Evolutionary conservation across 345 rosid species (phyloP).

Genomic region (Eucalyptus fibrosa): DNA sequence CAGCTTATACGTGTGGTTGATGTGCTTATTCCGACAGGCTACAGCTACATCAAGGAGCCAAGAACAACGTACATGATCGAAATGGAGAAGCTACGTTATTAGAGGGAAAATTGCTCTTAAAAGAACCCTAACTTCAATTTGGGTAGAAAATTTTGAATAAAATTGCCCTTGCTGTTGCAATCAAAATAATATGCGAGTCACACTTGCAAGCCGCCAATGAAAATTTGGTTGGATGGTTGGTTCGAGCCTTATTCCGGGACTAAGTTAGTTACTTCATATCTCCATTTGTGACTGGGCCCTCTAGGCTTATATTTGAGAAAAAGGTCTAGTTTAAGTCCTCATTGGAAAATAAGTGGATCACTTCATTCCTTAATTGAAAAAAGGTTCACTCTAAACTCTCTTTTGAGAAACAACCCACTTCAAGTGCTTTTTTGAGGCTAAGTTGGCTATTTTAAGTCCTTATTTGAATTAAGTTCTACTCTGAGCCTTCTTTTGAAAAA

Average conservation of each 20-base stretch:
- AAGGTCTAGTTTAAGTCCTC: background rate
- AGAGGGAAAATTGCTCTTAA: too few species aligned
- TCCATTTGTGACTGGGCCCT: too few species aligned
- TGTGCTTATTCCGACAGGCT: too few species aligned
- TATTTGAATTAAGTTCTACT: background rate
- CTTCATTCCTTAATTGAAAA: background rate
- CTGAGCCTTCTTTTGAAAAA: background rate
- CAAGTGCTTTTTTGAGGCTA: background rate
- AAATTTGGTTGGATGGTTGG: background rate
- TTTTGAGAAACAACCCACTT: background rate
- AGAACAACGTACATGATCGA: too few species aligned
- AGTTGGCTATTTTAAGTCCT: background rate
- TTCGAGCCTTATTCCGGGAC: background rate
- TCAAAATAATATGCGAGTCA: too few species aligned
- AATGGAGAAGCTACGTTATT: too few species aligned
- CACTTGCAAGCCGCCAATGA: fast-evolving
- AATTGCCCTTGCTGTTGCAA: too few species aligned
- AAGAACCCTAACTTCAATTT: too few species aligned
- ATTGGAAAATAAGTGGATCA: background rate
- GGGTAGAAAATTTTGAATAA: too few species aligned
- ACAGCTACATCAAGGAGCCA: too few species aligned
- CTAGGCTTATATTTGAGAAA: background rate
- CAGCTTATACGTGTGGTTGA: too few species aligned
- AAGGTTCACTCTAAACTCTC: background rate
- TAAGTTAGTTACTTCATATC: too few species aligned